Conservation (phyloP, 345 rosid species). For the Rhizophora apiculata region DNA sequence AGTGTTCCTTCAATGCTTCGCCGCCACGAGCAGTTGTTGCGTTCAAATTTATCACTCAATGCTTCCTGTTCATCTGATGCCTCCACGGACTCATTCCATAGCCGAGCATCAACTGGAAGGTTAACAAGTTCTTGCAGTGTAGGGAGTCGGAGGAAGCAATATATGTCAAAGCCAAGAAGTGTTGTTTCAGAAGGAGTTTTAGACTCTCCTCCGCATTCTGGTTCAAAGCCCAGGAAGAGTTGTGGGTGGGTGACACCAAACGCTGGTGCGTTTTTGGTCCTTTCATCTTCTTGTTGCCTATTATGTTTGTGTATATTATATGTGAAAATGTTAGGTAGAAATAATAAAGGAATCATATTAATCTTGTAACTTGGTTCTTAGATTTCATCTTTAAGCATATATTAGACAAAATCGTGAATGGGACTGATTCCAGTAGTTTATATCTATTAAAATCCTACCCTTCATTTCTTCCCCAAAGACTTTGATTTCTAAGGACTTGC, state of each 20-base stretch:
- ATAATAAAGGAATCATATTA: too few species aligned
- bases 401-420: too few species aligned
- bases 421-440: too few species aligned
- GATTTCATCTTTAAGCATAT: too few species aligned
- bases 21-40: conserved; percentile 63
- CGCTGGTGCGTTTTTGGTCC: conserved; percentile 49
- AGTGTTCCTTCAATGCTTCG: conserved; percentile 58
- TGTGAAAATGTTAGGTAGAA: too few species aligned
- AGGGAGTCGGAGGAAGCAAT: conserved; percentile 56
- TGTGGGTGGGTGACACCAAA: conserved; percentile 90
- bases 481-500: too few species aligned
- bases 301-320: not conserved
- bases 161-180: conserved; percentile 55
- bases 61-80: conserved; percentile 95
- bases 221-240: conserved; percentile 53
- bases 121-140: conserved; percentile 50
- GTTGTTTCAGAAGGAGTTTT: conserved; percentile 67
- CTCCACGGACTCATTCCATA: conserved; percentile 77
- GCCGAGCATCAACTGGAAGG: conserved; percentile 78
- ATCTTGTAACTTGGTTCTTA: too few species aligned
- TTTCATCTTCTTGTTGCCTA: conserved; percentile 6
- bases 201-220: conserved; percentile 51
- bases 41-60: conserved; percentile 62
- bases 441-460: too few species aligned
- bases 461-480: too few species aligned